These are phyloP conservation scores for Pythium folliculosum DNA, from an alignment of 352 stramenopile genomes.

Conservation along the genomic window DNA sequence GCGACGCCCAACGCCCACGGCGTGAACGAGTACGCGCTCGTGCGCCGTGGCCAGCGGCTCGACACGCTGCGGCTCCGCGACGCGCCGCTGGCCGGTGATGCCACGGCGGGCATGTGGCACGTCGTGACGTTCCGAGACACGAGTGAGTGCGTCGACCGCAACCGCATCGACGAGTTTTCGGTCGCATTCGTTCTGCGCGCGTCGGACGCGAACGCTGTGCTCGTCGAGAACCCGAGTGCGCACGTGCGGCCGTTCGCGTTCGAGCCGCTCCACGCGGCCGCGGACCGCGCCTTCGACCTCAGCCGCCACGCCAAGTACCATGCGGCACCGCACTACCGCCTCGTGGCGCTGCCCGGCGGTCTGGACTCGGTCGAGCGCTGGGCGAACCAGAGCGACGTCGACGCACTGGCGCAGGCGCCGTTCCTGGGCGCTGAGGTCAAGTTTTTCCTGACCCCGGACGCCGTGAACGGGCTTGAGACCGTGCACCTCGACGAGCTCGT, in stretches of 20 bases:
- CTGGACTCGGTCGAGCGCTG: background rate
- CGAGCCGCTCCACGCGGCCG: background rate
- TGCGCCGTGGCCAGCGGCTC: background rate
- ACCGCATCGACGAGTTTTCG: background rate
- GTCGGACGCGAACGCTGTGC: background rate
- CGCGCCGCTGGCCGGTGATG: background rate
- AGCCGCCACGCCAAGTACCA: background rate
- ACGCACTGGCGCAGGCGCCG: background rate
- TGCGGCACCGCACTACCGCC: background rate
- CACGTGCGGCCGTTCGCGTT: background rate
- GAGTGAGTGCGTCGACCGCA: too few species aligned
- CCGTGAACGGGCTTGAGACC: background rate
- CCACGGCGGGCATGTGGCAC: conserved; percentile 6
- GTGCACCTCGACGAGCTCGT: background rate
- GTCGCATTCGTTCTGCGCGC: background rate
- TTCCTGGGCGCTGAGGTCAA: background rate
- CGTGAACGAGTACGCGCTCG: background rate
- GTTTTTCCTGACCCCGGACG: background rate
- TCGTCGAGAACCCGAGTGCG: background rate
- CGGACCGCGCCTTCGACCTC: background rate
- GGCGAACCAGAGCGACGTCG: background rate
- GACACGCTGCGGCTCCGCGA: background rate
- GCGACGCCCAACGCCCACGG: background rate
- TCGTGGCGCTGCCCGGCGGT: background rate
- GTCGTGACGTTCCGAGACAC: background rate